Conservation (phyloP, 2,329 filamentous ascomycete genomes). For the Monilinia fructicola region DNA sequence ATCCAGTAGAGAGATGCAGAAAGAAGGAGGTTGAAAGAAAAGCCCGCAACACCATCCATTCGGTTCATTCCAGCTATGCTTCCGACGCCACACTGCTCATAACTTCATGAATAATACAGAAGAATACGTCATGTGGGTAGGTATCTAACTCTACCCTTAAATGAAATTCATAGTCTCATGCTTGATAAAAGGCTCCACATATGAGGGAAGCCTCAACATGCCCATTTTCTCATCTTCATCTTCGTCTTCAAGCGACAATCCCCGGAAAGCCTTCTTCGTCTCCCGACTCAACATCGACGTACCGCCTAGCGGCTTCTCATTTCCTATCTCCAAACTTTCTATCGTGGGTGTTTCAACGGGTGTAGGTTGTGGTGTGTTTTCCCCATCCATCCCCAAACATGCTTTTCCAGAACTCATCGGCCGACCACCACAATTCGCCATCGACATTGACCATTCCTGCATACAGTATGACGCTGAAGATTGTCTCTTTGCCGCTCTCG, state of each 20-base stretch:
- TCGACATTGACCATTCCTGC: conserved; percentile 11
- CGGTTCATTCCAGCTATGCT: not conserved
- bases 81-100: not conserved
- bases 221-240: not conserved
- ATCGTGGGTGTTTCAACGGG: conserved; percentile 14
- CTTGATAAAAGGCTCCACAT: not conserved
- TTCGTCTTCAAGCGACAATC: not conserved
- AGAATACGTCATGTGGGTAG: not conserved
- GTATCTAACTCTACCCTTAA: not conserved
- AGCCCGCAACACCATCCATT: not conserved
- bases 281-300: conserved; percentile 16
- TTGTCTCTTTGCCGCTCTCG: conserved; percentile 49
- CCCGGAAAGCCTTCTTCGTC: conserved; percentile 15
- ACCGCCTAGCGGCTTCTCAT: not conserved
- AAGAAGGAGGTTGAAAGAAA: not conserved
- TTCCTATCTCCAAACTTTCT: not conserved
- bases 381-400: conserved; percentile 10
- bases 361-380: conserved; percentile 17
- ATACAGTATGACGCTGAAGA: conserved; percentile 18
- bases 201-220: not conserved
- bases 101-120: not conserved
- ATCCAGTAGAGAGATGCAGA: not conserved
- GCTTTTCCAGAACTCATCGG: conserved; percentile 17
- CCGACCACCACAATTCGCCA: not conserved
- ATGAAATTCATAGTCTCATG: not conserved